These are phyloP conservation scores for Vickermania ingenoplastis DNA, from an alignment of 208 protist species.

Conservation along the genomic window DNA sequence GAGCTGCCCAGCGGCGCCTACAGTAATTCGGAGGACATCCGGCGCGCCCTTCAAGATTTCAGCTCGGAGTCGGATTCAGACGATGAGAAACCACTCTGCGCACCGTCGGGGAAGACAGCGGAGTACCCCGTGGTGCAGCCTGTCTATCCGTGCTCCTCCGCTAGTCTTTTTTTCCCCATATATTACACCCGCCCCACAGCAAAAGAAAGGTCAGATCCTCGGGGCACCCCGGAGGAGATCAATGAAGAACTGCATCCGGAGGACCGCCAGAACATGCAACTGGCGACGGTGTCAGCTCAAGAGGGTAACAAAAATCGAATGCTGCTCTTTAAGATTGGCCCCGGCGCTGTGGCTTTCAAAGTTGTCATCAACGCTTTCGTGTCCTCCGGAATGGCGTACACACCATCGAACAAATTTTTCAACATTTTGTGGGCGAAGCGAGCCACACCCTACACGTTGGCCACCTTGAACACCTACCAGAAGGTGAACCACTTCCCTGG, in stretches of 20 bases:
- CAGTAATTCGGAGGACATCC: not conserved
- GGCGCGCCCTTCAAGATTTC: not conserved
- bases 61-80: not conserved
- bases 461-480: conserved; percentile 69
- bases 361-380: conserved; percentile 85
- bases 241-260: conserved; percentile 54
- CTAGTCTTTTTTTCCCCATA: conserved; percentile 71
- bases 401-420: conserved; percentile 73
- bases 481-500: conserved; percentile 91
- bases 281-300: conserved; percentile 47
- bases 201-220: conserved; percentile 17
- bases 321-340: conserved; percentile 86
- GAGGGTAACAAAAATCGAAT: conserved; percentile 79
- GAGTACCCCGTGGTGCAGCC: conserved; percentile 50
- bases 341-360: conserved; percentile 84
- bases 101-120: not conserved
- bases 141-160: conserved; percentile 40
- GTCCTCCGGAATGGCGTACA: conserved; percentile 74
- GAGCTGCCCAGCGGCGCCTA: conserved; percentile 6
- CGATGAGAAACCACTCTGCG: not conserved
- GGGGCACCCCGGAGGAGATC: conserved; percentile 40
- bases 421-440: conserved; percentile 90
- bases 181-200: conserved; percentile 30
- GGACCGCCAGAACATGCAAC: conserved; percentile 37
- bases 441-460: conserved; percentile 68